phyloP scores from a whole-genome alignment of 345 rosid genomes.

The Citrus medica region DNA sequence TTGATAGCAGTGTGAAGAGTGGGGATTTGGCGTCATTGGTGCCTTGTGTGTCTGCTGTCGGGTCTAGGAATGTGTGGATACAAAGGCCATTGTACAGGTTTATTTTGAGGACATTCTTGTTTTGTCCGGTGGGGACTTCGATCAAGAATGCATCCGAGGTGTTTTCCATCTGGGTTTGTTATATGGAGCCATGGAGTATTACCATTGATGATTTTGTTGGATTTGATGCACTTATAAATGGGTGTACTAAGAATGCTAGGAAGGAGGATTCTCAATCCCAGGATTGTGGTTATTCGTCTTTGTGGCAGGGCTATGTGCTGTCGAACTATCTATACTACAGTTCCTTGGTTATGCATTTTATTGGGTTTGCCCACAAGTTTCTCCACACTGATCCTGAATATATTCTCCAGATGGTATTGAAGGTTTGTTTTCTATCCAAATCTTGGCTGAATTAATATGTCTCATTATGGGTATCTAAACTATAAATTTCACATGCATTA shows the following conservation, averaged over 20 bases:
- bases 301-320: slow-evolving; percentile 73
- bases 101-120: slow-evolving; percentile 75
- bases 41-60: slow-evolving; percentile 29
- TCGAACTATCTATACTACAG: slow-evolving; percentile 87
- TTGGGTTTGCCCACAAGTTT: slow-evolving; percentile 94
- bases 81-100: slow-evolving; percentile 83
- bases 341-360: slow-evolving; percentile 88
- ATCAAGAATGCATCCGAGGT: slow-evolving; percentile 84
- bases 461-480: not conserved
- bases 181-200: slow-evolving; percentile 78
- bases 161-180: slow-evolving; percentile 72
- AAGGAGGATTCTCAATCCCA: slow-evolving; percentile 31
- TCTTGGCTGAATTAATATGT: not conserved
- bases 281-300: slow-evolving; percentile 46
- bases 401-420: slow-evolving; percentile 78
- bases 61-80: slow-evolving; percentile 64
- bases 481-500: not conserved
- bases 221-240: slow-evolving; percentile 50
- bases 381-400: slow-evolving; percentile 80
- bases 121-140: slow-evolving; percentile 67
- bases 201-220: slow-evolving; percentile 58
- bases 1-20: slow-evolving; percentile 22
- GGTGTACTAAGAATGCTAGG: slow-evolving; percentile 35
- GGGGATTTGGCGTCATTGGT: slow-evolving; percentile 34
- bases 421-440: slow-evolving; percentile 49